A percentile compares a stretch with the other conserved stretches of the same genome.
Conservation (phyloP, 345 rosid species). For the Ricinus communis region DNA sequence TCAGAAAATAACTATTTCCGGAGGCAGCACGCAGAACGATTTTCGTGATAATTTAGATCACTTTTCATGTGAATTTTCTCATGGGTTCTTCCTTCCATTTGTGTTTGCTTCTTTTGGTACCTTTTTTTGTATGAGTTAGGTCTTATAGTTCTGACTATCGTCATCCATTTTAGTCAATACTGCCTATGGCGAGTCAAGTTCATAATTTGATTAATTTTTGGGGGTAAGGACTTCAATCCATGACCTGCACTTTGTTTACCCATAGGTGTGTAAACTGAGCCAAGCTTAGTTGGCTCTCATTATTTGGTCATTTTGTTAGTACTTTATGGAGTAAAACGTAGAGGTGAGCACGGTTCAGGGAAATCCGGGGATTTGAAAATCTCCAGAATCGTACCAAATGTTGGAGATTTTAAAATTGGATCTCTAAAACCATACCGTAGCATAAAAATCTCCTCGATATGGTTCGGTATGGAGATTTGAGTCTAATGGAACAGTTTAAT, state of each 20-base stretch:
- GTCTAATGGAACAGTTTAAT: too few species aligned
- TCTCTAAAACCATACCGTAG: too few species aligned
- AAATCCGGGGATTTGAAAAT: too few species aligned
- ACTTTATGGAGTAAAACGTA: not conserved
- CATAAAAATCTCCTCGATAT: too few species aligned
- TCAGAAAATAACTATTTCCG: not conserved
- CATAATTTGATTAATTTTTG: not conserved
- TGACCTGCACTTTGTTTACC: too few species aligned
- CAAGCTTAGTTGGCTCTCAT: not conserved
- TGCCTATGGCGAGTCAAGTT: not conserved
- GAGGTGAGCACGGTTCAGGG: too few species aligned
- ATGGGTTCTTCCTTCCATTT: constrained; percentile 4
- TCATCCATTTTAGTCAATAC: not conserved
- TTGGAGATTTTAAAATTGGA: too few species aligned
- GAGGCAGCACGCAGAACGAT: not conserved
- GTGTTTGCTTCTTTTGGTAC: not conserved
- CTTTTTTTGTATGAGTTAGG: not conserved
- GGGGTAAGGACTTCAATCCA: too few species aligned
- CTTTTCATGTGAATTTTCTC: not conserved
- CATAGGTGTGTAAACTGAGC: not conserved
- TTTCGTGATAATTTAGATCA: not conserved
- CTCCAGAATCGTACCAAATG: too few species aligned
- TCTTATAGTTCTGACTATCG: not conserved
- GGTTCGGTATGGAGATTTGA: too few species aligned
- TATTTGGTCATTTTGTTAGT: not conserved